A percentile compares a stretch with the other conserved stretches of the same genome.
These are phyloP conservation scores for Geotrichum klebahnii DNA, from an alignment of 1,139 yeast genomes.

Conservation along the genomic window DNA sequence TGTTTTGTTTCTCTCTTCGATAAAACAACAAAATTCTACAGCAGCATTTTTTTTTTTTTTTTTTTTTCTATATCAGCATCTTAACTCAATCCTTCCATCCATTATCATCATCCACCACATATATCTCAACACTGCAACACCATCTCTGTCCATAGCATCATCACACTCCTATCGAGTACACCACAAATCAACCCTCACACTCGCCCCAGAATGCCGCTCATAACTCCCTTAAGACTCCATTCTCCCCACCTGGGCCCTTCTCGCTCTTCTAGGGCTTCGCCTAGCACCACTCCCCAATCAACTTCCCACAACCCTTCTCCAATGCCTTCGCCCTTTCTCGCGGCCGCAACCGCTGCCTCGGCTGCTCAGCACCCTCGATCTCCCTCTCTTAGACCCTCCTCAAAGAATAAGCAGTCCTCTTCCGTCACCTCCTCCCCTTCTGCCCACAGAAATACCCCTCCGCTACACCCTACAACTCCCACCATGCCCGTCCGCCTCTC, in stretches of 20 bases:
- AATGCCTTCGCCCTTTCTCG: constrained; percentile 7
- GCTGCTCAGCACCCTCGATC: not conserved
- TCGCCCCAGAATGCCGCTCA: constrained; percentile 1
- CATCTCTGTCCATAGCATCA: not conserved
- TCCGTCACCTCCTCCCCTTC: too few species aligned
- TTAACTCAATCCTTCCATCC: not conserved
- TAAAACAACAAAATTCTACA: not conserved
- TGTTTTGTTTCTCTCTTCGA: not conserved
- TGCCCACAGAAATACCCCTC: not conserved
- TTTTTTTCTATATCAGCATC: not conserved
- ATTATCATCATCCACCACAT: not conserved
- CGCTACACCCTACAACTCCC: not conserved
- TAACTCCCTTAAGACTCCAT: constrained; percentile 8
- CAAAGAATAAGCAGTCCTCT: not conserved
- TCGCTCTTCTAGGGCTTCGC: constrained; percentile 8
- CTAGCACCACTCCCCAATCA: not conserved
- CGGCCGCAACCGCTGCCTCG: not conserved
- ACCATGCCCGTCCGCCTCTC: constrained; percentile 38
- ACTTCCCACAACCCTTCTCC: not conserved
- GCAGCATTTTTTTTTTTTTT: not conserved
- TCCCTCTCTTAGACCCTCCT: not conserved
- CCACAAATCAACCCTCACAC: not conserved
- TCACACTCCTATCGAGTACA: not conserved
- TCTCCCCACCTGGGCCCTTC: constrained; percentile 5
- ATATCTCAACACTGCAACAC: not conserved